Evolutionary conservation across 2,329 filamentous ascomycete species (phyloP).

Genomic region (Cryphonectria naterciae): DNA sequence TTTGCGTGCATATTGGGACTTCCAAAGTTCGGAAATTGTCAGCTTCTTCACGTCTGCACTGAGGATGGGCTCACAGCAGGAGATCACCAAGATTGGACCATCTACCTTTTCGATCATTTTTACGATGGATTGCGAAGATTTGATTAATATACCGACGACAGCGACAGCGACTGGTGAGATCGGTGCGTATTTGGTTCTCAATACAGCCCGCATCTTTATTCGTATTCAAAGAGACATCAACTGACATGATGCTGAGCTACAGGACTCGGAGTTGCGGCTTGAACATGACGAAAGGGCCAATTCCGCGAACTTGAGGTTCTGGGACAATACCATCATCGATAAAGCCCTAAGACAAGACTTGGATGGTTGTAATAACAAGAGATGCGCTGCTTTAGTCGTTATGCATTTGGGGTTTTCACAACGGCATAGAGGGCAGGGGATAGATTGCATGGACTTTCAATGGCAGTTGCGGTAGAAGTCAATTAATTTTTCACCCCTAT

Average conservation of each 20-base stretch:
- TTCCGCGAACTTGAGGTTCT: not conserved
- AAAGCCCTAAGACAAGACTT: not conserved
- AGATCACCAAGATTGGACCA: not conserved
- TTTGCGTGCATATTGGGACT: too few relatives aligned
- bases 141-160: too few relatives aligned
- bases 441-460: not conserved
- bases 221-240: not conserved
- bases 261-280: not conserved
- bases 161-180: not conserved
- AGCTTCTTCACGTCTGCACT: not conserved
- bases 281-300: not conserved
- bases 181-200: not conserved
- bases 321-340: not conserved
- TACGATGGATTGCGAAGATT: not conserved
- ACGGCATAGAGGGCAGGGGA: not conserved
- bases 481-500: not conserved
- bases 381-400: not conserved
- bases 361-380: not conserved
- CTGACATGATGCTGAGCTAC: not conserved
- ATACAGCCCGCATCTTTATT: not conserved
- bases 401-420: not conserved
- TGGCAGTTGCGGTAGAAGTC: not conserved
- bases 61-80: not conserved
- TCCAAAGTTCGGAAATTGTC: not conserved
- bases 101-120: not conserved